Evolutionary conservation across 345 rosid genomes (phyloP).

Genomic region (Lumnitzera littorea): DNA sequence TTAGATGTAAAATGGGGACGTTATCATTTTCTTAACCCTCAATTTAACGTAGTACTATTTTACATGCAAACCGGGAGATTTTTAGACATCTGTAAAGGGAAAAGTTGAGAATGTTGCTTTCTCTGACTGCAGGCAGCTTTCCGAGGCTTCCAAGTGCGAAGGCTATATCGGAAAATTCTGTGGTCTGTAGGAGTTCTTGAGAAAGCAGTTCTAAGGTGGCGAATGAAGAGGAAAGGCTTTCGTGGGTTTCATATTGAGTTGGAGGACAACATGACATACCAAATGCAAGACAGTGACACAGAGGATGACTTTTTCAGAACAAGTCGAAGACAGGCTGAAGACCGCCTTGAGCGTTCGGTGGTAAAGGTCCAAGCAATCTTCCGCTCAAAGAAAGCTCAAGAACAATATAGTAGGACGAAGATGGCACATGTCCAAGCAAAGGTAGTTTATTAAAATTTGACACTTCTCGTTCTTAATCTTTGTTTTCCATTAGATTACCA

Average conservation of each 20-base stretch:
- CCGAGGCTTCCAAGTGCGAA: constrained; percentile 79
- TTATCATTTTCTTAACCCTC: background rate
- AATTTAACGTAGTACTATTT: background rate
- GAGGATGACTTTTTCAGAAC: constrained; percentile 72
- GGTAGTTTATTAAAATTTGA: constrained; percentile 27
- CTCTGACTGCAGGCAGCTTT: constrained; percentile 60
- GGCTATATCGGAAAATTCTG: constrained; percentile 62
- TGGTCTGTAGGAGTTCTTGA: constrained; percentile 97
- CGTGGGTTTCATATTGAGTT: constrained; percentile 66
- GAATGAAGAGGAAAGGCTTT: constrained; percentile 73
- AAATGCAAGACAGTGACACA: constrained; percentile 27
- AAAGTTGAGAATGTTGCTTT: constrained; percentile 5
- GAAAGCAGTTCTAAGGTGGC: constrained; percentile 89
- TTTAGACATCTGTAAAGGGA: too few relatives aligned
- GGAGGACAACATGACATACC: constrained; percentile 19
- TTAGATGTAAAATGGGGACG: too few relatives aligned
- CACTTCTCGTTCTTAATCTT: background rate
- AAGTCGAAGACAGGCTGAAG: constrained; percentile 84
- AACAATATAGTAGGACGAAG: constrained; percentile 85
- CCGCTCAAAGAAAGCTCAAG: constrained; percentile 92
- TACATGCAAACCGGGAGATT: background rate
- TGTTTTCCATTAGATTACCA: background rate
- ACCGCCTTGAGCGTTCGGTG: constrained; percentile 81
- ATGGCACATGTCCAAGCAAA: constrained; percentile 47
- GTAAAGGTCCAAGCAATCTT: constrained; percentile 88